Conservation (phyloP, 345 rosid species). For the Geranium brycei region DNA sequence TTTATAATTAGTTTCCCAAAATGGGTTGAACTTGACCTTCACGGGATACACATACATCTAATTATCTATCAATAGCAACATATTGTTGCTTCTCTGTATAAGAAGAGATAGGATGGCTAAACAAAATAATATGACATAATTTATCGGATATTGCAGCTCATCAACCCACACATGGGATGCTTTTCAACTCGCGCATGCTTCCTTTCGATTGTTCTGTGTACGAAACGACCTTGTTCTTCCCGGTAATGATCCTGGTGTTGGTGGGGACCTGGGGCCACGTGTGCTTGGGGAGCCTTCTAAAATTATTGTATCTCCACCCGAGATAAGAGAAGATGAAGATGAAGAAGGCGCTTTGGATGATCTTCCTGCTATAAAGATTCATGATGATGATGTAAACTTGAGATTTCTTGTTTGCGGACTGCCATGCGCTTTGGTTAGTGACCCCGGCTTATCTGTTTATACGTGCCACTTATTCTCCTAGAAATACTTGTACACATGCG, state of each 20-base stretch:
- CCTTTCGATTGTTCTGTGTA: constrained; percentile 26
- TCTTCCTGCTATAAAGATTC: constrained; percentile 36
- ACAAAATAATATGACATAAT: not conserved
- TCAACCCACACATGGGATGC: constrained; percentile 36
- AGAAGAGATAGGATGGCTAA: too few species aligned
- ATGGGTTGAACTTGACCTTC: too few species aligned
- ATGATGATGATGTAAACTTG: constrained; percentile 33
- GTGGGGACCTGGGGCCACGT: constrained; percentile 15
- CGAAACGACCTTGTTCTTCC: constrained; percentile 12
- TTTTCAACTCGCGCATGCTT: constrained; percentile 37
- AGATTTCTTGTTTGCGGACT: constrained; percentile 35
- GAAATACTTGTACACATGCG: not conserved
- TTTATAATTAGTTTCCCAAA: too few species aligned
- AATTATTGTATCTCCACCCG: constrained; percentile 23
- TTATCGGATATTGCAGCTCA: constrained; percentile 24
- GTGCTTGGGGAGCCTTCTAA: constrained; percentile 31
- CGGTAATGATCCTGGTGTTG: constrained; percentile 10
- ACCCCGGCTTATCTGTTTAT: not conserved
- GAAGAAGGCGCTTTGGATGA: constrained; percentile 21
- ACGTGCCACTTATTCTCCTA: not conserved
- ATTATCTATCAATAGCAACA: too few species aligned
- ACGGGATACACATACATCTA: too few species aligned
- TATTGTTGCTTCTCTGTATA: too few species aligned
- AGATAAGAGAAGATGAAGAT: constrained; percentile 22
- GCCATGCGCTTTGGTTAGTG: constrained; percentile 14